Percentiles rank a stretch among this genome's conserved stretches.
These are phyloP conservation scores for Populus euphratica DNA, from an alignment of 345 rosid species.

Conservation along the genomic window DNA sequence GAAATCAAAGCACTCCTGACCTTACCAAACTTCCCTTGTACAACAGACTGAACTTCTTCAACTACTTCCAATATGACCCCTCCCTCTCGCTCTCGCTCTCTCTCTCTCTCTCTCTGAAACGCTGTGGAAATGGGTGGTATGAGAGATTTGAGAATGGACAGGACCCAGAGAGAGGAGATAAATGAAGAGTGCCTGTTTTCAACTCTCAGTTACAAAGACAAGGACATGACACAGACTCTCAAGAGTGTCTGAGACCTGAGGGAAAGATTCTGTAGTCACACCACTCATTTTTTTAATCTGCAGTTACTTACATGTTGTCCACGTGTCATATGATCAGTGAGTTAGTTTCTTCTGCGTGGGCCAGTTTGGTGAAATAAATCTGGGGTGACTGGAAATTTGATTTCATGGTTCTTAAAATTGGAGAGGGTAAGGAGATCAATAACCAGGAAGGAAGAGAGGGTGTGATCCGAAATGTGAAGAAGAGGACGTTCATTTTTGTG, in stretches of 20 bases:
- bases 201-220: not conserved
- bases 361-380: not conserved
- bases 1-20: not conserved
- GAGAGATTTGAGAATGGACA: not conserved
- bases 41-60: not conserved
- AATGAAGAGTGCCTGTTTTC: not conserved
- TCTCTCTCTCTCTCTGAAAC: not conserved
- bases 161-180: not conserved
- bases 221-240: not conserved
- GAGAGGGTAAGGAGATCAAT: not conserved
- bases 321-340: not conserved
- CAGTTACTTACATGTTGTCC: not conserved
- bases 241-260: not conserved
- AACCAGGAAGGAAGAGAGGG: not conserved
- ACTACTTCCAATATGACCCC: not conserved
- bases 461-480: not conserved
- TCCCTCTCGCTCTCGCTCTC: not conserved
- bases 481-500: not conserved
- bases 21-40: not conserved
- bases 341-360: not conserved
- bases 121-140: not conserved
- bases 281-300: not conserved
- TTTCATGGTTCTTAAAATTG: too few species aligned
- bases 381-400: not conserved
- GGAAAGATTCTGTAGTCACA: not conserved